Base-by-base conservation (phyloP, 306 rosid species). In the Rosa chinensis region DNA sequence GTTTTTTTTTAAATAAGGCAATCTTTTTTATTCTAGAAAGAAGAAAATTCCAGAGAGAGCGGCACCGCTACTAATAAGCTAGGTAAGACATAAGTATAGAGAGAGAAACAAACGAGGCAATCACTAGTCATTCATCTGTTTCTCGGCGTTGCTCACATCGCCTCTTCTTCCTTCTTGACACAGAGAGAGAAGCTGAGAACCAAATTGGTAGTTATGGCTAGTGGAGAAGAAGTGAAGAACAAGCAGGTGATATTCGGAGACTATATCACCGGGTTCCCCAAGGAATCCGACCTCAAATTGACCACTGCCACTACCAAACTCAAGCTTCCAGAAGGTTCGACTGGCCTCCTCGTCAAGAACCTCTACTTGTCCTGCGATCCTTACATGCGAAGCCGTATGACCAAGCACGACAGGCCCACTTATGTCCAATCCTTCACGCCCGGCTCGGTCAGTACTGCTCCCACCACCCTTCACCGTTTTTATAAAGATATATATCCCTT, bases 321-420 rank as follows among this genome's bases (percentile, higher is more conserved):
- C 25, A 39, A 17, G 48, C 48, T 35, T 14, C 68, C 18, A 62
- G 18, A 62, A 62, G 68, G 68, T 6, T 32, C 18, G 8, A 62
- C 17, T 62, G 68, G 42, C 8, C 25, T 72, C 18, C 18, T 72
- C 13, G 42, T 72, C 25, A 87, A 84, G 74, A 87, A 82, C 18
- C 83, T 87, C 17, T 87, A 84, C 75, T 64, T 87, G 80, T 87
- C 90, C 3, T 49, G 76, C 62, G 76, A 72, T 72, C 76, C 76
- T 49, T 87, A 39, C 75, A 83, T 83, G 89, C 81, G 81, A 10
- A 0, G 1, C 70, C 85, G 86, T 48, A 86, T 86, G 89, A 64
- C 14, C 4, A 59, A 62, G 18, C 42, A 25, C 40, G 42, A 62
- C 3, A 61, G 67, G 67, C 40, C 39, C 39, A 3, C 67, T 61